These are phyloP conservation scores for Medicago truncatula DNA, from an alignment of 306 rosid species.

Conservation along the genomic window DNA sequence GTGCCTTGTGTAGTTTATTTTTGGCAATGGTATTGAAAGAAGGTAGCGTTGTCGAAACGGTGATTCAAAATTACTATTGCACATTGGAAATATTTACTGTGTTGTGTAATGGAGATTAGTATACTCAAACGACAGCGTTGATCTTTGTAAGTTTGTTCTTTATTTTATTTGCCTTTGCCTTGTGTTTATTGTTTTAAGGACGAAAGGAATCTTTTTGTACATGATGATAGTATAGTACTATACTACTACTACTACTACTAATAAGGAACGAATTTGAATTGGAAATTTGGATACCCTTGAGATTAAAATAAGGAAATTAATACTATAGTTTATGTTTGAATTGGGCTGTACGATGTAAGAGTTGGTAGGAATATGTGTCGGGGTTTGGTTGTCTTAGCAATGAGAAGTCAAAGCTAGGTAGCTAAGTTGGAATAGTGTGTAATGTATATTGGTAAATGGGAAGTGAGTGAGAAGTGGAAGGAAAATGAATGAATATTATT, in stretches of 20 bases:
- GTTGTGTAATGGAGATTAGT: conserved; percentile 21
- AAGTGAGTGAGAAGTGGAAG: neutral
- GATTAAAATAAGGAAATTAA: neutral
- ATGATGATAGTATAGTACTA: no score
- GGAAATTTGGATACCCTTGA: neutral
- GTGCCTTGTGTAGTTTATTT: conserved; percentile 56
- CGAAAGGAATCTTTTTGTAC: conserved; percentile 59
- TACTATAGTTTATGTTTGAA: neutral
- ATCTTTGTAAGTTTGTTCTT: conserved; percentile 25
- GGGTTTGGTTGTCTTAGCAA: conserved; percentile 56
- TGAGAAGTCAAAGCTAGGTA: conserved; percentile 66
- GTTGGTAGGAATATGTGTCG: conserved; percentile 87
- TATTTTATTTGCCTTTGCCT: neutral
- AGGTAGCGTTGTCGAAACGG: conserved; percentile 87
- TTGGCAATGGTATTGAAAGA: conserved; percentile 55
- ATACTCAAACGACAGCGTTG: conserved; percentile 37
- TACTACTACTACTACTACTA: no score
- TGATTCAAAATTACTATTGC: conserved; percentile 31
- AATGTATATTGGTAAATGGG: conserved; percentile 42
- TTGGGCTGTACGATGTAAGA: conserved; percentile 53
- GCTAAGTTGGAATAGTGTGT: neutral
- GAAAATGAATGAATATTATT: neutral
- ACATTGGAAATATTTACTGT: conserved; percentile 56
- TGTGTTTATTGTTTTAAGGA: neutral
- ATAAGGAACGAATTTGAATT: neutral